phyloP scores from a whole-genome alignment of 164 flowering plant genomes.

The Malania oleifera region DNA sequence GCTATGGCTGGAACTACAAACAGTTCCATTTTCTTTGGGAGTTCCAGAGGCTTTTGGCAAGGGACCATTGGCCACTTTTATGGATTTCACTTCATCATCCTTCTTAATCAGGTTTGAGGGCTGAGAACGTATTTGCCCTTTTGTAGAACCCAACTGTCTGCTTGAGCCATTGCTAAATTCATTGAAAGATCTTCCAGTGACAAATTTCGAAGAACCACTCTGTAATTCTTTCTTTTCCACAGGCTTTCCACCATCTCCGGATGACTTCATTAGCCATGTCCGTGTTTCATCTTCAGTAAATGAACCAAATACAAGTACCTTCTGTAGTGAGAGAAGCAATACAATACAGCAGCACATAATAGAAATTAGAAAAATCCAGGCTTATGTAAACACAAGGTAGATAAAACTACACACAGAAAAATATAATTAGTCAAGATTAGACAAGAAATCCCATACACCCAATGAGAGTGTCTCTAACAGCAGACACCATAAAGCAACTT shows the following conservation, averaged over 20 bases:
- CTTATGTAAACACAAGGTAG: too few relatives aligned
- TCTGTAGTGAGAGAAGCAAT: conserved; percentile 5
- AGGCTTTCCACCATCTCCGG: conserved; percentile 25
- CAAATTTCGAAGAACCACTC: conserved; percentile 52
- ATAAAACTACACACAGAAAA: not conserved
- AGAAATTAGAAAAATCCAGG: not conserved
- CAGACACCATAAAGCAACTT: too few relatives aligned
- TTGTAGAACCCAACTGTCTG: conserved; percentile 18
- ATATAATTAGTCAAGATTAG: not conserved
- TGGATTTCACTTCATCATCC: conserved; percentile 11
- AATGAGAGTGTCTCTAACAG: too few relatives aligned
- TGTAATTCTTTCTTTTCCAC: conserved; percentile 34
- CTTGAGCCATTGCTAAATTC: conserved; percentile 14
- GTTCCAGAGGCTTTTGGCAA: conserved; percentile 9
- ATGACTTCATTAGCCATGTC: conserved; percentile 34
- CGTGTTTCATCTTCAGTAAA: conserved; percentile 76
- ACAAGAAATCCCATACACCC: not conserved
- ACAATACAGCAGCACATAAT: not conserved
- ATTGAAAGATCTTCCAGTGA: conserved; percentile 28
- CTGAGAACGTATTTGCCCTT: conserved; percentile 13
- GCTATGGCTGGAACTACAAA: conserved; percentile 7
- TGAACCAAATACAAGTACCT: conserved; percentile 81
- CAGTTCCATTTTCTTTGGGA: conserved; percentile 41
- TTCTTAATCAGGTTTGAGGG: conserved; percentile 14
- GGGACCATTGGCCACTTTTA: conserved; percentile 10